Evolutionary conservation across 441 rosid genomes (phyloP), one percentile per base, ranked within the genome.

Genomic region (Iberis amara): DNA sequence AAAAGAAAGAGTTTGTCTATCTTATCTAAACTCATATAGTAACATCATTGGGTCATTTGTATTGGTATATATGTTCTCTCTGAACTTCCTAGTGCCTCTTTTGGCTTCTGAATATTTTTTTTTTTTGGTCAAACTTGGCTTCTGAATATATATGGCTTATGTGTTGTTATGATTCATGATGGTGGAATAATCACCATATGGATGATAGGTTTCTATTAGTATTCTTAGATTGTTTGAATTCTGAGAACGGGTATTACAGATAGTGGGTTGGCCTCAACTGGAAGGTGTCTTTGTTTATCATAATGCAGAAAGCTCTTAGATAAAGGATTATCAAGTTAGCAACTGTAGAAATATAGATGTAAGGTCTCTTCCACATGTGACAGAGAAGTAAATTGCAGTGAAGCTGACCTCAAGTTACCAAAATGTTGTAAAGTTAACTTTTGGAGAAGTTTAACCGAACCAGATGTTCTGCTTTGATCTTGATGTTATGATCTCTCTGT

Each of bases 301-400:
- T 70, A 71, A 43, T 91, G 95, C 72, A 77, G 84, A 64, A 85
- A 80, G 81, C 75, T 91, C 39, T 81, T 86, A 0, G 96, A 91
- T 52, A 80, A 74, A 72, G 98, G 98, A 27, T 67, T 88, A 37
- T 73, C 79, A 83, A 70, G 73, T 81, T 48, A 79, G 89, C 54
- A 85, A 80, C 70, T 91, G 98, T 37, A 74, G 81, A 0, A 78
- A 85, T 68, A 71, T 91, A 52, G 96, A 87, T 63, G 89, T 91
- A 48, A 75, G 96, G 68, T 87, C 98, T 52, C 86, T 95, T 73
- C 87, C 89, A 2, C 76, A 65, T 65, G 67, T 83, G 42, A 85
- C 95, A 10, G 64, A 10, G 64, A 87, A 83, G 75, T 67, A 7
- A 81, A 64, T 23, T 91, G 94, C 33, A 85, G 76, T 36, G 96